These are phyloP conservation scores for Plasmodium ovale DNA, from an alignment of 169 alveolate genomes.

Conservation along the genomic window DNA sequence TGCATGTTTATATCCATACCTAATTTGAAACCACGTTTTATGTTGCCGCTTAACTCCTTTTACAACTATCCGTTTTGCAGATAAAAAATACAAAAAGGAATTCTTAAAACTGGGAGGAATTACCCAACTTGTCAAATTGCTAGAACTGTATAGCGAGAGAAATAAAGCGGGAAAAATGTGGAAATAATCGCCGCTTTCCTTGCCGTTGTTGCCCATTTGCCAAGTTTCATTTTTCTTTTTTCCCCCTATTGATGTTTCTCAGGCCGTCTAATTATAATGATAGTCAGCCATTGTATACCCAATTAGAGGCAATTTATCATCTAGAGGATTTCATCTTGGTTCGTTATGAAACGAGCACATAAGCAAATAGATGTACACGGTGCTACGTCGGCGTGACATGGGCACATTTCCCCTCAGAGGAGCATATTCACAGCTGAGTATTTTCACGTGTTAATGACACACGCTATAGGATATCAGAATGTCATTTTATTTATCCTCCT, in stretches of 20 bases:
- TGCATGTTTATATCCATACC: too few relatives aligned
- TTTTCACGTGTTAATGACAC: not conserved
- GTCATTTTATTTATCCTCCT: not conserved
- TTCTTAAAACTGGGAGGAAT: constrained; percentile 90
- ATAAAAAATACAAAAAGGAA: constrained; percentile 87
- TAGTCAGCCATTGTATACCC: constrained; percentile 88
- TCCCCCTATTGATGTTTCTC: constrained; percentile 3
- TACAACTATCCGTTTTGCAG: constrained; percentile 56
- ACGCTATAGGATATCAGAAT: not conserved
- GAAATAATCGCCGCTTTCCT: too few relatives aligned
- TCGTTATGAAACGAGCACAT: not conserved
- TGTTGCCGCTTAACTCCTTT: not conserved
- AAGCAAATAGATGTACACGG: not conserved
- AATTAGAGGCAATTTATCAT: constrained; percentile 92
- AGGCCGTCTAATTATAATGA: constrained; percentile 81
- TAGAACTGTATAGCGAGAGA: constrained; percentile 73
- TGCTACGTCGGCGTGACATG: not conserved
- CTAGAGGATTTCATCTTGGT: constrained; percentile 91
- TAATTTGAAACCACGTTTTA: too few relatives aligned
- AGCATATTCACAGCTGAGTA: not conserved
- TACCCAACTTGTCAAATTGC: constrained; percentile 83
- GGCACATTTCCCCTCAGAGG: not conserved
- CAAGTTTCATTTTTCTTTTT: too few relatives aligned
- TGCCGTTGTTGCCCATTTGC: too few relatives aligned
- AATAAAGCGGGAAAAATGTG: too few relatives aligned